Evolutionary conservation across 2,329 filamentous ascomycete species (phyloP).

Genomic region (Exophiala spinifera): DNA sequence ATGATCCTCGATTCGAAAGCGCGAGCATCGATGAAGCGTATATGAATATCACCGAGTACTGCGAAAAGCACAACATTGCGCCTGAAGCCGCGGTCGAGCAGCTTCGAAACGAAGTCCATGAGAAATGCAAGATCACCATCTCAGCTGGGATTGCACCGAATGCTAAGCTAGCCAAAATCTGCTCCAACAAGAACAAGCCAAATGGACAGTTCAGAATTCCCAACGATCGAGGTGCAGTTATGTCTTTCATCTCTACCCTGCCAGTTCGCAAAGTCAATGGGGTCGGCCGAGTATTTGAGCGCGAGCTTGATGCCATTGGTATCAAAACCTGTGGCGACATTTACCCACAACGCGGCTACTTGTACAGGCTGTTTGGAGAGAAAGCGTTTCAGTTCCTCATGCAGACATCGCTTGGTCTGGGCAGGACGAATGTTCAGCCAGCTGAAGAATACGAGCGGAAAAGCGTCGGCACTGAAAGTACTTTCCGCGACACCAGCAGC

Average conservation of each 20-base stretch:
- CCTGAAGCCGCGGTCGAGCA: constrained; percentile 73
- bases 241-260: constrained; percentile 80
- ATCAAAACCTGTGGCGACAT: constrained; percentile 88
- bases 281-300: constrained; percentile 88
- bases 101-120: constrained; percentile 72
- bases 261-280: constrained; percentile 91
- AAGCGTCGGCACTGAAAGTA: constrained; percentile 89
- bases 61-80: constrained; percentile 61
- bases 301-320: constrained; percentile 82
- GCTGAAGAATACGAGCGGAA: constrained; percentile 89
- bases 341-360: constrained; percentile 68
- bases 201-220: constrained; percentile 83
- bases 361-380: constrained; percentile 79
- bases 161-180: constrained; percentile 89
- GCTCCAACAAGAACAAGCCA: constrained; percentile 92
- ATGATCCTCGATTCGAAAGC: constrained; percentile 87
- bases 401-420: constrained; percentile 78
- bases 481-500: constrained; percentile 76
- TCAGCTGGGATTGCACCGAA: constrained; percentile 95
- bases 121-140: constrained; percentile 77
- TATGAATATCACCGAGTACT: constrained; percentile 89
- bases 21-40: constrained; percentile 97
- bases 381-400: constrained; percentile 88
- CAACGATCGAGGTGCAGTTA: constrained; percentile 68
- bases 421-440: constrained; percentile 78